Conservation (phyloP, 495 filamentous ascomycete species). For the Tuber melanosporum region DNA sequence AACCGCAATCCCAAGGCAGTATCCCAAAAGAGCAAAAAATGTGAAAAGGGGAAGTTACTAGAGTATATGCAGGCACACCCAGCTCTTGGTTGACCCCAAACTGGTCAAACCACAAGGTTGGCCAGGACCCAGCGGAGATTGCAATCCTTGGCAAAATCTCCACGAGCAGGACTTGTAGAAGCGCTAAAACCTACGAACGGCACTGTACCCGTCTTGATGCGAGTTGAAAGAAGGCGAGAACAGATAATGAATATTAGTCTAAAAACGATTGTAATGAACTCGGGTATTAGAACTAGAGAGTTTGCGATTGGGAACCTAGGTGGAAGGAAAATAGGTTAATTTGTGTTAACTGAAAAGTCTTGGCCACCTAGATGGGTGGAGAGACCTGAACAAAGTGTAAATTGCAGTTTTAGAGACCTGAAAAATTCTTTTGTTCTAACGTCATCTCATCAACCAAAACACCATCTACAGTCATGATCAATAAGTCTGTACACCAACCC, state of each 20-base stretch:
- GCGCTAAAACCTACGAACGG: not conserved
- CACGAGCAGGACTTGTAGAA: too few species aligned
- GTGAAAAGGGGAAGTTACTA: constrained; percentile 24
- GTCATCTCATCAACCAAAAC: too few species aligned
- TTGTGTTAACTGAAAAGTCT: too few species aligned
- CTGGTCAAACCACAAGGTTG: constrained; percentile 8
- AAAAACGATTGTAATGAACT: not conserved
- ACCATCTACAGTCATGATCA: too few species aligned
- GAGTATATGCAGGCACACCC: not conserved
- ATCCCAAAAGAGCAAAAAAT: constrained; percentile 16
- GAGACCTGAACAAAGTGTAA: too few species aligned
- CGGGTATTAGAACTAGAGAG: too few species aligned
- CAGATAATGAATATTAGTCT: not conserved
- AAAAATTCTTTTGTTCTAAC: too few species aligned
- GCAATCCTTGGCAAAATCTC: constrained; percentile 13
- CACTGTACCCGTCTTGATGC: not conserved
- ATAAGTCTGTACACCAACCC: too few species aligned
- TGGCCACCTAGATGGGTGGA: too few species aligned
- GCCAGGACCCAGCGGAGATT: constrained; percentile 26
- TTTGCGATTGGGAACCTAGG: too few species aligned
- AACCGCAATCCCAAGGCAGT: constrained; percentile 14
- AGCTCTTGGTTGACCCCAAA: not conserved
- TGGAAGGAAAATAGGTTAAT: too few species aligned
- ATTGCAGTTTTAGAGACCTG: too few species aligned
- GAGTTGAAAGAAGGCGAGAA: not conserved